These are phyloP conservation scores for Podaxis carcinomalis DNA, from an alignment of 768 basidiomycete genomes.

Conservation along the genomic window DNA sequence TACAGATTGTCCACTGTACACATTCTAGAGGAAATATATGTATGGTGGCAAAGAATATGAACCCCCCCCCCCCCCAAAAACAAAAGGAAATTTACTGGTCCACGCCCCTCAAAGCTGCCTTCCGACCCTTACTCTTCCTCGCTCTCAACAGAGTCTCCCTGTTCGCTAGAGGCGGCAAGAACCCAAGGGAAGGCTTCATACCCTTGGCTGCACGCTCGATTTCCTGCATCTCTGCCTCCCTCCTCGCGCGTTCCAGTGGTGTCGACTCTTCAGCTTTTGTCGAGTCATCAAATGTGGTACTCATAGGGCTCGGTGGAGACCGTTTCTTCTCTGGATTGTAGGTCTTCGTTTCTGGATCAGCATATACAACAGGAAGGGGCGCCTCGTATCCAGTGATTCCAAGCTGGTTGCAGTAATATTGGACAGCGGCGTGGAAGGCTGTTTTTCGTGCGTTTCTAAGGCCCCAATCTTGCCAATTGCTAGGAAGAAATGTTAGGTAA, in stretches of 20 bases:
- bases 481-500: slow-evolving; percentile 6
- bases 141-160: slow-evolving; percentile 30
- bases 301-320: slow-evolving; percentile 12
- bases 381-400: slow-evolving; percentile 60
- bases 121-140: slow-evolving; percentile 39
- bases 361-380: slow-evolving; percentile 55
- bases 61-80: background rate
- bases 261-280: background rate
- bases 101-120: slow-evolving; percentile 33
- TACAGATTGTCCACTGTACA: background rate
- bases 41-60: background rate
- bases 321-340: background rate
- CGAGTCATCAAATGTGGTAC: slow-evolving; percentile 7
- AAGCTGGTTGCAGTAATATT: slow-evolving; percentile 67
- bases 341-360: slow-evolving; percentile 21
- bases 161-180: slow-evolving; percentile 38
- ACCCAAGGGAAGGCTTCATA: slow-evolving; percentile 40
- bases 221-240: slow-evolving; percentile 20
- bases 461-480: slow-evolving; percentile 51
- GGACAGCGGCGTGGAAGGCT: slow-evolving; percentile 75
- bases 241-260: slow-evolving; percentile 9
- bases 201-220: slow-evolving; percentile 23
- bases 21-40: background rate
- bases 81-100: slow-evolving; percentile 17
- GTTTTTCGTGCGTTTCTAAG: slow-evolving; percentile 58